These are phyloP conservation scores for Ogataea henricii DNA, from an alignment of 805 yeast species.

Conservation along the genomic window DNA sequence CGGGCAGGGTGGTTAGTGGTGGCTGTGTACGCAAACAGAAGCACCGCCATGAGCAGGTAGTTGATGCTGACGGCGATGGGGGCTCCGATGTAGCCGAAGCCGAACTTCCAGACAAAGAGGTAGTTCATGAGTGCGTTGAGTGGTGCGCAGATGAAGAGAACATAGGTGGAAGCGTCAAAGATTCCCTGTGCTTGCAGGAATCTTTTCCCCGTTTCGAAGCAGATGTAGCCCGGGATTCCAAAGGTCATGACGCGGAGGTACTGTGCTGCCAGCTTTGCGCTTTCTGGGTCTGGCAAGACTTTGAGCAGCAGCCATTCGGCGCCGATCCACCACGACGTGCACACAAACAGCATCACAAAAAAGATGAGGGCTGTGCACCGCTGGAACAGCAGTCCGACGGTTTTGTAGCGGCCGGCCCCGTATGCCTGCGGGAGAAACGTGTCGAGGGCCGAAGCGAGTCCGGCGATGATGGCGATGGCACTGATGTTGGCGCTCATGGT, in stretches of 20 bases:
- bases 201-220: conserved; percentile 71
- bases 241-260: conserved; percentile 57
- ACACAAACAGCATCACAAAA: conserved; percentile 54
- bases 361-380: conserved; percentile 62
- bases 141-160: conserved; percentile 71
- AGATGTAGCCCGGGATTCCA: conserved; percentile 71
- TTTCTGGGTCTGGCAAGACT: conserved; percentile 45
- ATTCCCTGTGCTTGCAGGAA: conserved; percentile 77
- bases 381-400: conserved; percentile 69
- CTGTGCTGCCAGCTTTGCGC: conserved; percentile 54
- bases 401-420: conserved; percentile 63
- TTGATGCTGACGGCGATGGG: conserved; percentile 74
- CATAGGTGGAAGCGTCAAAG: conserved; percentile 78
- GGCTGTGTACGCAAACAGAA: conserved; percentile 50
- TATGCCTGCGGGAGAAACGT: conserved; percentile 79
- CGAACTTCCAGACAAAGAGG: conserved; percentile 67
- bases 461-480: conserved; percentile 74
- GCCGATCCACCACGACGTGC: conserved; percentile 59
- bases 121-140: conserved; percentile 69
- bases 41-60: conserved; percentile 68
- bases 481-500: conserved; percentile 79
- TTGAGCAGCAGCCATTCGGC: conserved; percentile 49
- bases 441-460: conserved; percentile 76
- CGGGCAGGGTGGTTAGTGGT: conserved; percentile 44
- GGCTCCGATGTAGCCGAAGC: conserved; percentile 72